Evolutionary conservation across 306 rosid species (phyloP).

Genomic region (Abrus precatorius): DNA sequence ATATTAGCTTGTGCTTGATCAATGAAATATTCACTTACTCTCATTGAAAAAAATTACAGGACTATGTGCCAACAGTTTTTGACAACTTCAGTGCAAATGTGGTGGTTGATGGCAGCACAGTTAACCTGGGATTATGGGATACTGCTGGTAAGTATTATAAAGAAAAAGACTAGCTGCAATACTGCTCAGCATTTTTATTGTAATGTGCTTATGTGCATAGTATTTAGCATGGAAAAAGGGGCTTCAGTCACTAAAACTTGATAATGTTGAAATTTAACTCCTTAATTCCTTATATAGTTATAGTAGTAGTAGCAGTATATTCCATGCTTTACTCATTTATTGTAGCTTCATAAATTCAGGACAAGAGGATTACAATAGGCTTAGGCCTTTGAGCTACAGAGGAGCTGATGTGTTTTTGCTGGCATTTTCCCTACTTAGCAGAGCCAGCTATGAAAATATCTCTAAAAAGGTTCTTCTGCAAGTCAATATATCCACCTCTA

Average conservation of each 20-base stretch:
- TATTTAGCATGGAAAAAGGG: conserved; percentile 8
- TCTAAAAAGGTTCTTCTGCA: conserved; percentile 73
- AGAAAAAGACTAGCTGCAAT: not conserved
- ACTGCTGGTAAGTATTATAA: conserved; percentile 78
- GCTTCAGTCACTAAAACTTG: conserved; percentile 4
- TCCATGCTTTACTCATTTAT: conserved; percentile 11
- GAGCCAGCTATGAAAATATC: conserved; percentile 93
- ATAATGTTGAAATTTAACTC: conserved; percentile 8
- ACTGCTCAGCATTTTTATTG: not conserved
- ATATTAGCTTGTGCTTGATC: conserved; percentile 29
- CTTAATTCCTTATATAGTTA: not conserved
- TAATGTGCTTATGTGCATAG: not conserved
- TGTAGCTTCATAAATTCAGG: conserved; percentile 59
- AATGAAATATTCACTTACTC: conserved; percentile 29
- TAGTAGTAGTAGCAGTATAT: not conserved
- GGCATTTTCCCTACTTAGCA: conserved; percentile 94
- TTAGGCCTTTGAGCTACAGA: conserved; percentile 95
- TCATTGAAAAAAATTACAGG: conserved; percentile 52
- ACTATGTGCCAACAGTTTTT: conserved; percentile 93
- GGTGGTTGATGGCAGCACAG: conserved; percentile 94
- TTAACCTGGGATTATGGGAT: conserved; percentile 92
- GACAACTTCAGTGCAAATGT: conserved; percentile 98
- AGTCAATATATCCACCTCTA: not conserved
- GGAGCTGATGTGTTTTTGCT: conserved; percentile 95
- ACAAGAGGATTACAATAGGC: conserved; percentile 94